Conservation (phyloP, 2,329 filamentous ascomycete genomes). For the Fusarium goolgardi region DNA sequence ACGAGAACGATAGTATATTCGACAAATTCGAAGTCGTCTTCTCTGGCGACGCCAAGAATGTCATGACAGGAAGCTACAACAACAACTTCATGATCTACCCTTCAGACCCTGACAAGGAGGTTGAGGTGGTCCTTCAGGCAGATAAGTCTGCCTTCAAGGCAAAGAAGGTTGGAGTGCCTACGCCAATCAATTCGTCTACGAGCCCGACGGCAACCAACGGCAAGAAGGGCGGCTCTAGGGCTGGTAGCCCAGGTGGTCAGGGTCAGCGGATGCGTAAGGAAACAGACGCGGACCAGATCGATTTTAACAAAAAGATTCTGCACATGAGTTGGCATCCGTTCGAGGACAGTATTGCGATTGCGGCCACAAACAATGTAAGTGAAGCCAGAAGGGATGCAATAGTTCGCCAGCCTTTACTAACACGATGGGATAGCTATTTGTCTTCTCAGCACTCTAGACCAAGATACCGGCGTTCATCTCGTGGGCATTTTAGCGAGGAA, state of each 20-base stretch:
- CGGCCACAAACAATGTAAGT: conserved; percentile 98
- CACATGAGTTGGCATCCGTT: conserved; percentile 99
- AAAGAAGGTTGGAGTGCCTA: conserved; percentile 98
- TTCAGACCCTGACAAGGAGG: conserved; percentile 93
- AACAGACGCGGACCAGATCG: conserved; percentile 98
- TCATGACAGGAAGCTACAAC: conserved; percentile 99
- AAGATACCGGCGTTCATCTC: conserved; percentile 45
- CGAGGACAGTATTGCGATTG: conserved; percentile 99
- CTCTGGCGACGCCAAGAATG: conserved; percentile 97
- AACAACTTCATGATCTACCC: conserved; percentile 99
- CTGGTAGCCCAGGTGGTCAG: conserved; percentile 84
- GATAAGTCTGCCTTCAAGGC: conserved; percentile 99
- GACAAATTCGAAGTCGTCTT: conserved; percentile 99
- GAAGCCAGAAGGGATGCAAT: not conserved
- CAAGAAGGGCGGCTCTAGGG: conserved; percentile 90
- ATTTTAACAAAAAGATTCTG: conserved; percentile 99
- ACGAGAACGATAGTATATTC: conserved; percentile 99
- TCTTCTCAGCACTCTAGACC: conserved; percentile 78
- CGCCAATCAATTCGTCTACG: conserved; percentile 87
- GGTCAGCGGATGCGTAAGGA: conserved; percentile 98
- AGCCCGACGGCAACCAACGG: conserved; percentile 77
- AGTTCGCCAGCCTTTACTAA: conserved; percentile 41
- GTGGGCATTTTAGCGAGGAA: conserved; percentile 35
- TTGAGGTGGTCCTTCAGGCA: conserved; percentile 95
- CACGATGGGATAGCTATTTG: conserved; percentile 69